phyloP scores from a whole-genome alignment of 2,329 filamentous ascomycete species.

The Colletotrichum trifolii region DNA sequence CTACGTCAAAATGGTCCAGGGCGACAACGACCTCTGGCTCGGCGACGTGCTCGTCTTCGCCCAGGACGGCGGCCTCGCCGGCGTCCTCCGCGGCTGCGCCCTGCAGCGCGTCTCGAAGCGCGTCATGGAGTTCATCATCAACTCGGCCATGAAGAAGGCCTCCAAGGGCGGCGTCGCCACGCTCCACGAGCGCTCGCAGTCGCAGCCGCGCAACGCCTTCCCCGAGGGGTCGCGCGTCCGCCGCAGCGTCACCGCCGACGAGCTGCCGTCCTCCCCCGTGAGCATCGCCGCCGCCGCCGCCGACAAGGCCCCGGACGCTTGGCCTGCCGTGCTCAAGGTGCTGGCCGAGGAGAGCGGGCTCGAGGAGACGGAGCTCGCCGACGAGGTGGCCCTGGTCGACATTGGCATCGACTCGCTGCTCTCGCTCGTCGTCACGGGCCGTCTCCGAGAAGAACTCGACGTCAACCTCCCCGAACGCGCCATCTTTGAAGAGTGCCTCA shows the following conservation, averaged over 20 bases:
- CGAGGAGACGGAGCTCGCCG: conserved; percentile 63
- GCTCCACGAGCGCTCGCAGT: conserved; percentile 61
- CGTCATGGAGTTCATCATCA: conserved; percentile 72
- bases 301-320: conserved; percentile 32
- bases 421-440: conserved; percentile 66
- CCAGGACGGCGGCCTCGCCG: conserved; percentile 61
- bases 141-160: conserved; percentile 53
- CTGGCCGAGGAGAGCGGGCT: conserved; percentile 68
- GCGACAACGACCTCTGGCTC: conserved; percentile 62
- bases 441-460: conserved; percentile 68
- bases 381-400: conserved; percentile 66
- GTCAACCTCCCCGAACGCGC: conserved; percentile 62
- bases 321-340: conserved; percentile 48
- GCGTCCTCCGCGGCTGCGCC: conserved; percentile 63
- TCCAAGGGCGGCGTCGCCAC: conserved; percentile 51
- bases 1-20: conserved; percentile 68
- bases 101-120: conserved; percentile 75
- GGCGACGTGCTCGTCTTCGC: conserved; percentile 68
- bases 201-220: too few relatives aligned
- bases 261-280: conserved; percentile 70
- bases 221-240: too few relatives aligned
- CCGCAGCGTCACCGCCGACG: too few relatives aligned
- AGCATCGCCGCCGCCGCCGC: conserved; percentile 53
- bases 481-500: conserved; percentile 65
- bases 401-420: conserved; percentile 72